Evolutionary conservation across 2,329 filamentous ascomycete species (phyloP), one percentile per base, ranked within the genome.

Genomic region (Bimuria novae-zelandiae): DNA sequence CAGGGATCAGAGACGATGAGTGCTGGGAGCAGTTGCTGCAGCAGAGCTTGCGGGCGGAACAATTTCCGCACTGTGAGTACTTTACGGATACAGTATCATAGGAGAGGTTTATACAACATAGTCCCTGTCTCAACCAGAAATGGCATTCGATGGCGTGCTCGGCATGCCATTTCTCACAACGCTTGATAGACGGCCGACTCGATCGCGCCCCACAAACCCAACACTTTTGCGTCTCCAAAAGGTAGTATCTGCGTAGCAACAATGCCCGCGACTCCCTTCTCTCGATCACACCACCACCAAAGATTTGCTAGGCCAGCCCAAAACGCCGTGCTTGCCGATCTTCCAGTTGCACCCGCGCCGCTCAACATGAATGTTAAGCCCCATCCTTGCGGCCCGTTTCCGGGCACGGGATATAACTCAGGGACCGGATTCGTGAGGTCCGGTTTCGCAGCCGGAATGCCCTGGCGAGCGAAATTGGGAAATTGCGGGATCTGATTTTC

Each of bases 241-340:
- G 73, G 73, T 49, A 75, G 45, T 4, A 73, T 61, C 60, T 74
- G 70, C 0, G 57, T 45, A 35, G 29, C 16, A n/a, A 45, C 14
- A 22, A 75, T 61, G 1, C 71, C 71, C 0, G 78, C 84, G 37
- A 87, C 72, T 0, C 82, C 84, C 51, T 79, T 81, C 64, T 85
- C 82, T 6, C 83, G 73, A 68, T 88, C 85, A 29, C 75, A 75
- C 84, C 84, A 88, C 83, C 84, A 88, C 62, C 77, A 87, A 27
- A 82, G 60, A 64, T 87, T 88, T 3, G 82, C 69, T 25, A 87
- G 60, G 0, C 85, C 85, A 1, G 81, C 81, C 85, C 85, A 88
- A 62, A 75, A 78, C 0, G 62, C 80, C 0, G 83, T 84, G 2
- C 76, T 73, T 2, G 58, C 68, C 0, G 81, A 81, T 7, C 84